phyloP scores from a whole-genome alignment of 2,329 filamentous ascomycete species.

The Fusarium pseudocircinatum region DNA sequence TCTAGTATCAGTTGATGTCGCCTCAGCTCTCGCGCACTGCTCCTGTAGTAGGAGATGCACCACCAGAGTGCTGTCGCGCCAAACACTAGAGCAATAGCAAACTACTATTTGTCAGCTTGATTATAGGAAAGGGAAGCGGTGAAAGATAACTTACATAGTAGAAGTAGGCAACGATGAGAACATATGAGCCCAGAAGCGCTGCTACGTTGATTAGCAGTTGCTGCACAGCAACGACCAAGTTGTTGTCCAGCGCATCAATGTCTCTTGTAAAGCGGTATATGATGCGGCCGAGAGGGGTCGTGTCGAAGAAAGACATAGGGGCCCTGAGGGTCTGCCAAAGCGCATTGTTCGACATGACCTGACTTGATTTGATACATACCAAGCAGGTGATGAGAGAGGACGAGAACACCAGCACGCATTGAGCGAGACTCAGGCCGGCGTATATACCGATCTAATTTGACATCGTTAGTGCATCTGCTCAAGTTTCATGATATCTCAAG shows the following conservation, averaged over 20 bases:
- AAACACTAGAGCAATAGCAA: not conserved
- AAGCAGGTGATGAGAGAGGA: not conserved
- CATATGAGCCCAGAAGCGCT: not conserved
- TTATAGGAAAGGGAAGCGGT: fast-evolving
- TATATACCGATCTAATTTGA: not conserved
- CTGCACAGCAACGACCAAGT: not conserved
- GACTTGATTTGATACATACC: not conserved
- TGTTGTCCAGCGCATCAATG: not conserved
- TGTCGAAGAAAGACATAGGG: not conserved
- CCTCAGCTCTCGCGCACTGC: not conserved
- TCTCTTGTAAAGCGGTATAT: not conserved
- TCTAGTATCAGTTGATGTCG: not conserved
- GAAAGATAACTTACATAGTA: not conserved
- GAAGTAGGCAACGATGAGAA: not conserved
- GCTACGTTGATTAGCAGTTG: not conserved
- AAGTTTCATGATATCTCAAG: too few relatives aligned
- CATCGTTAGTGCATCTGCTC: not conserved
- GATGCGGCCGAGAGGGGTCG: not conserved
- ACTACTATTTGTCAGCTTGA: not conserved
- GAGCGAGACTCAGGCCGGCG: not conserved
- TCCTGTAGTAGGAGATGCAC: not conserved
- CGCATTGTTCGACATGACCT: not conserved
- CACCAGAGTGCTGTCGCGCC: not conserved
- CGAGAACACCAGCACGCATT: not conserved
- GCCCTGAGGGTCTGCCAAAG: not conserved